Base-by-base conservation (phyloP, 148 eudicot genomes). In the Cornus suecica region DNA sequence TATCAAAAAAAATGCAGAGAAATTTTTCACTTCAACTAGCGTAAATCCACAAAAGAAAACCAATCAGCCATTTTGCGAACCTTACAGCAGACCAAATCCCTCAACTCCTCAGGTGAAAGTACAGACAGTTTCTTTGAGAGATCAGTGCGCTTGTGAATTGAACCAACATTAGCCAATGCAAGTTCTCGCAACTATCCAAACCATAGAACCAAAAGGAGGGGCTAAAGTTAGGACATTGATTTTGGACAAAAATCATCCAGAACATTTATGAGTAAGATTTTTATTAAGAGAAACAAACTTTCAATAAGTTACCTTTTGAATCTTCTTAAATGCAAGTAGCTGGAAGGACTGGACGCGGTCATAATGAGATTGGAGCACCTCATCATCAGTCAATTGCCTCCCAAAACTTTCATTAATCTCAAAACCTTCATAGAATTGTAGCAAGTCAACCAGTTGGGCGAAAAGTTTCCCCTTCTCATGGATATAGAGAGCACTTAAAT, bases 391-490 rank as follows among this genome's bases (percentile, higher is more conserved):
- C 86, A 92, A 83, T 83, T 92, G 99, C 69, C 90, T 89, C 69
- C 99, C 99, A 82, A 84, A 83, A 78, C 85, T 90, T 80, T 91
- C 92, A 85, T 92, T 87, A 30, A 94, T 94, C 84, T 92, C 97
- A 83, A 94, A 94, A 72, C 88, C 80, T 84, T 94, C 99, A 83
- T 94, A 94, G 82, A 89, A 94, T 69, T 94, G 96, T 75, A 94
- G 82, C 92, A 92, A 88, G 90, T 94, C 96, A 77, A 94, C 99
- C 77, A 94, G 80, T 83, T 94, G 99, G 1, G 96, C 91, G 82
- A 94, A 94, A 27, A 94, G 87, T 62, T 91, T 94, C 70, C 99
- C 99, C 73, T 84, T 89, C 64, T 81, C 94, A 89, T 94, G 99
- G 67, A 83, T 87, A 84, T 92, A 94, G 3, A 94, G 90, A 68